Conservation (phyloP, 352 stramenopile genomes). For the Pythium phragmitis region DNA sequence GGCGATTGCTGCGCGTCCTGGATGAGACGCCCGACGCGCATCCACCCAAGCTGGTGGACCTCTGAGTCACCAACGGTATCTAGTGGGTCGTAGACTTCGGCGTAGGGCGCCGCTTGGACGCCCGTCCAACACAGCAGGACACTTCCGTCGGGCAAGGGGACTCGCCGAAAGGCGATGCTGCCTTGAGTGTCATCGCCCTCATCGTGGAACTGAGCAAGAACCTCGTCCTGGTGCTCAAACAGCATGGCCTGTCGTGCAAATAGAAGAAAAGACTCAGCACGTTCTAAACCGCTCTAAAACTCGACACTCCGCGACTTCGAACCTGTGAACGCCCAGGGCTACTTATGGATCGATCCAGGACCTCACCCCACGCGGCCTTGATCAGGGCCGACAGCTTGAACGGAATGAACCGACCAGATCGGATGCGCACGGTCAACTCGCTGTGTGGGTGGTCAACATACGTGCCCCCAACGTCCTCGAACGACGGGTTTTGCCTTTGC, state of each 20-base stretch:
- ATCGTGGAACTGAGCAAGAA: not conserved
- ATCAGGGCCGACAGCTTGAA: constrained; percentile 7
- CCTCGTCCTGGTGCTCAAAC: not conserved
- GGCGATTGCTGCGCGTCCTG: not conserved
- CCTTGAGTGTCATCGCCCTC: not conserved
- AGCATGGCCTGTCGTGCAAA: not conserved
- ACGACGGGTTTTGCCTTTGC: not conserved
- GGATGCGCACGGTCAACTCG: not conserved
- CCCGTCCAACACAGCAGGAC: not conserved
- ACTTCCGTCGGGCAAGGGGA: constrained; percentile 9
- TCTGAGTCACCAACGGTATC: not conserved
- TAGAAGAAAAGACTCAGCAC: no score
- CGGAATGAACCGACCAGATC: not conserved
- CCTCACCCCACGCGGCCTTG: not conserved
- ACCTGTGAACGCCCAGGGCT: not conserved
- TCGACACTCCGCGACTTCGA: not conserved
- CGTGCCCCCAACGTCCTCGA: not conserved
- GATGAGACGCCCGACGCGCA: not conserved
- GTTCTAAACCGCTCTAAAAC: no score
- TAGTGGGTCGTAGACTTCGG: not conserved
- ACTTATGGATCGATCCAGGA: not conserved
- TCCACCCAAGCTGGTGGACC: not conserved
- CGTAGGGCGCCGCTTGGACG: not conserved
- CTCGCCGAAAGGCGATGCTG: not conserved
- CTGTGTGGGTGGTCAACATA: not conserved